Evolutionary conservation across 768 basidiomycete genomes (phyloP).

Genomic region (Tulasnella sp.): DNA sequence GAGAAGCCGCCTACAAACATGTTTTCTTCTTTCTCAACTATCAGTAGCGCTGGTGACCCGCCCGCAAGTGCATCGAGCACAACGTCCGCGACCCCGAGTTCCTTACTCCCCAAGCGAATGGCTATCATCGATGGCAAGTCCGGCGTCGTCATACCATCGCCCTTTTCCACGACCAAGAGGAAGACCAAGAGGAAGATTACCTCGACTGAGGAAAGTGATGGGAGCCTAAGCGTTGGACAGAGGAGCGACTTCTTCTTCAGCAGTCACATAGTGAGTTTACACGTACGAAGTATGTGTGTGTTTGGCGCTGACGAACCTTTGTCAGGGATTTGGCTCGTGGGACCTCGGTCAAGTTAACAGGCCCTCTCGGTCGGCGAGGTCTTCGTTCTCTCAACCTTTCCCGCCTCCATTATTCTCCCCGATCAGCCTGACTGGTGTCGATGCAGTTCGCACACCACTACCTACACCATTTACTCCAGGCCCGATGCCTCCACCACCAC

Average conservation of each 20-base stretch:
- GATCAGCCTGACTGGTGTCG: not conserved
- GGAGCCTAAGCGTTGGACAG: slow-evolving; percentile 9
- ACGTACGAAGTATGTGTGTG: not conserved
- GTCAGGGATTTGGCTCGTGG: slow-evolving; percentile 5
- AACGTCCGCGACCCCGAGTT: not conserved
- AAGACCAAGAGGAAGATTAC: not conserved
- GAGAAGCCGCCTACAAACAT: not conserved
- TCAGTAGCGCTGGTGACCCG: not conserved
- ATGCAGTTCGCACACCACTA: not conserved
- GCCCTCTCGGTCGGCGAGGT: slow-evolving; percentile 2
- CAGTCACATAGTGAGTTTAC: not conserved
- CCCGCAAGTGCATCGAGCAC: not conserved
- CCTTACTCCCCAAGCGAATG: not conserved
- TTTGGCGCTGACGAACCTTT: not conserved
- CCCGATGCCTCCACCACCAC: not conserved
- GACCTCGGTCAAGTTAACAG: not conserved
- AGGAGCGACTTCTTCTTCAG: slow-evolving; percentile 12
- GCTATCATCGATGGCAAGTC: slow-evolving; percentile 17
- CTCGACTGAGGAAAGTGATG: slow-evolving; percentile 15
- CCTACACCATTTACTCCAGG: not conserved
- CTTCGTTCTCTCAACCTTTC: slow-evolving; percentile 20
- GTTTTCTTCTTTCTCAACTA: not conserved
- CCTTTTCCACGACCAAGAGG: slow-evolving; percentile 16
- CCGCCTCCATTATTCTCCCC: slow-evolving; percentile 6
- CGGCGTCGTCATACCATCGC: slow-evolving; percentile 5